Evolutionary conservation across 148 eudicot genomes (phyloP), one percentile per base, ranked within the genome.

Genomic region (Salicornia ramosissima): DNA sequence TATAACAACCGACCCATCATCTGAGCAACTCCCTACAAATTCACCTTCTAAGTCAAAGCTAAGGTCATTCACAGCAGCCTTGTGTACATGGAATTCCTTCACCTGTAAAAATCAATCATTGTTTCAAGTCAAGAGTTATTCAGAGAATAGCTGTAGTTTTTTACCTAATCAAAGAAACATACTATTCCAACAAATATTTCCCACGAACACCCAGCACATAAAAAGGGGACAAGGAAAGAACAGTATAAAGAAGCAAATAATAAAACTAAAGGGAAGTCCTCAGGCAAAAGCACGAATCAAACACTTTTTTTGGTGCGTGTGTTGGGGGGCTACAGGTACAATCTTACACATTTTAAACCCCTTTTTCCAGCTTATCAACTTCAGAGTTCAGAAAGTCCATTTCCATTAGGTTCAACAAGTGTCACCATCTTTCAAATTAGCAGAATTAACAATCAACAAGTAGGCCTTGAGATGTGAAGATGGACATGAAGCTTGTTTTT

Each of bases 21-120:
- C 96, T 46, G 98, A 94, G 77, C 97, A 90, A 83, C 98, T 94
- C 71, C 97, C 98, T 77, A 94, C 78, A 65, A 79, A 94, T 87
- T 94, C 97, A 61, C 96, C 98, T 62, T 90, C 98, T 67, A 74
- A 69, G 74, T 90, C 98, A 82, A 94, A 94, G 86, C 86, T 81
- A 72, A 94, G 89, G 68, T 90, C 97, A 77, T 94, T 90, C 47
- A 94, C 92, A 68, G 88, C 77, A 61, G 92, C 92, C 60, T 87
- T 77, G 76, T 90, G 98, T 65, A 82, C 81, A 82, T 64, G 74
- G 68, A 88, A 87, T 81, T 94, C 98, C 79, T 86, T 94, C 5
- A 94, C 84, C 97, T 94, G 89, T 64, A 67, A 61, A 73, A n/a
- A 13, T 6, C 24, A 30, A 53, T 54, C 30, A 50, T 29, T 29